Conservation (phyloP, 179 eudicot species). For the Beta macrorhiza region DNA sequence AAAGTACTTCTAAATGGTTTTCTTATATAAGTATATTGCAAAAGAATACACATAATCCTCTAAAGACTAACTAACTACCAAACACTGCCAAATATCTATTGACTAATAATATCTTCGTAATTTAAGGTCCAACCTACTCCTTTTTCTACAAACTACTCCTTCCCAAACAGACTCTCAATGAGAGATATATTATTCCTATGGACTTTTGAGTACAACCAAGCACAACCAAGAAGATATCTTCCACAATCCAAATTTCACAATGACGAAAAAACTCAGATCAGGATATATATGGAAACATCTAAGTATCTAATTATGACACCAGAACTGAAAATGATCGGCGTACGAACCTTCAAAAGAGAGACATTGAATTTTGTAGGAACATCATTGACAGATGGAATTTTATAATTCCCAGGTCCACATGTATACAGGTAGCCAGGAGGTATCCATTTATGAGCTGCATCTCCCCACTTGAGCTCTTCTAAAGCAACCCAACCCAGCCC, state of each 20-base stretch:
- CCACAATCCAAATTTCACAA: background rate
- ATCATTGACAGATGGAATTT: slow-evolving; percentile 90
- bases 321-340: background rate
- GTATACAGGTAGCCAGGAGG: slow-evolving; percentile 77
- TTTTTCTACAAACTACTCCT: background rate
- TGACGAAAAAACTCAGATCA: background rate
- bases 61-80: background rate
- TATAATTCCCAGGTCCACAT: slow-evolving; percentile 87
- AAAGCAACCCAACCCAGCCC: slow-evolving; percentile 96
- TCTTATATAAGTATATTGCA: background rate
- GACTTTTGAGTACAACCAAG: too few species aligned
- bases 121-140: background rate
- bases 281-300: background rate
- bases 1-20: too few species aligned
- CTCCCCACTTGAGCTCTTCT: slow-evolving; percentile 98
- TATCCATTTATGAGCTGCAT: slow-evolving; percentile 86
- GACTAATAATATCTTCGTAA: too few species aligned
- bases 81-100: too few species aligned
- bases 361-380: slow-evolving; percentile 76
- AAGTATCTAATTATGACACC: too few species aligned
- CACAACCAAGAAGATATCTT: background rate
- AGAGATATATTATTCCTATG: background rate
- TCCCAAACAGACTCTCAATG: background rate
- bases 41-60: background rate
- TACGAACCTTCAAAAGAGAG: slow-evolving; percentile 86